Percentiles rank a stretch among this genome's conserved stretches.
Evolutionary conservation across 2,329 filamentous ascomycete genomes (phyloP).

Genomic region (Fulvia fulva): DNA sequence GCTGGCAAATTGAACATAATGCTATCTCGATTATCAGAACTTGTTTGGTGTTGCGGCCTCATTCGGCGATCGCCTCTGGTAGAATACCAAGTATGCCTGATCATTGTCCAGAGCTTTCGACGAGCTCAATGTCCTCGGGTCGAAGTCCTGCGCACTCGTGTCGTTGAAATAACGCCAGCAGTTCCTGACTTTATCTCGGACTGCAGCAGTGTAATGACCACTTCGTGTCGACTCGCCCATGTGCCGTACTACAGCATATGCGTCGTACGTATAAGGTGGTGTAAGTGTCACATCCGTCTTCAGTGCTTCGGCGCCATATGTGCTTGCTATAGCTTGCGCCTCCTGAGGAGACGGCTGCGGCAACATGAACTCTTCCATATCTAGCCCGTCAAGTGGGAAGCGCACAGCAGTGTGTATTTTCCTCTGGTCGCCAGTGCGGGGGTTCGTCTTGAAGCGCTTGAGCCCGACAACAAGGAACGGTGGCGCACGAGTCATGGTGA

Average conservation of each 20-base stretch:
- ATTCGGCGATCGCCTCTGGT: constrained; percentile 31
- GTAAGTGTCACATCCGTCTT: constrained; percentile 38
- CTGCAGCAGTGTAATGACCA: constrained; percentile 76
- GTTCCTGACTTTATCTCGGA: constrained; percentile 46
- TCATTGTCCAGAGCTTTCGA: constrained; percentile 52
- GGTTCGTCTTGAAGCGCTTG: constrained; percentile 61
- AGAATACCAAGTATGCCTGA: constrained; percentile 64
- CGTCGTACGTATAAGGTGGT: constrained; percentile 70
- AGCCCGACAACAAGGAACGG: constrained; percentile 75
- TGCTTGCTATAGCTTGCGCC: constrained; percentile 30
- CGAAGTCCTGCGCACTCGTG: constrained; percentile 52
- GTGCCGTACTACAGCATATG: constrained; percentile 81
- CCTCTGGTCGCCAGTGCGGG: constrained; percentile 50
- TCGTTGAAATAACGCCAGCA: constrained; percentile 63
- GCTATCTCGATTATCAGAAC: not conserved
- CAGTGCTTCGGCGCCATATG: constrained; percentile 31
- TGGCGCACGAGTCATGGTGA: constrained; percentile 73
- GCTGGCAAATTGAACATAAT: not conserved
- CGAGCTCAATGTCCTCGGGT: constrained; percentile 48
- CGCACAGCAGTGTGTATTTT: constrained; percentile 71
- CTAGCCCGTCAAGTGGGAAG: constrained; percentile 71
- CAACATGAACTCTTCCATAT: constrained; percentile 59
- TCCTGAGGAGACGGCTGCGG: constrained; percentile 40
- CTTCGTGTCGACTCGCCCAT: constrained; percentile 61
- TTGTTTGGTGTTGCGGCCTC: constrained; percentile 3